These are phyloP conservation scores for Plasmodium sp. DNA, from an alignment of 169 alveolate species.

Conservation along the genomic window DNA sequence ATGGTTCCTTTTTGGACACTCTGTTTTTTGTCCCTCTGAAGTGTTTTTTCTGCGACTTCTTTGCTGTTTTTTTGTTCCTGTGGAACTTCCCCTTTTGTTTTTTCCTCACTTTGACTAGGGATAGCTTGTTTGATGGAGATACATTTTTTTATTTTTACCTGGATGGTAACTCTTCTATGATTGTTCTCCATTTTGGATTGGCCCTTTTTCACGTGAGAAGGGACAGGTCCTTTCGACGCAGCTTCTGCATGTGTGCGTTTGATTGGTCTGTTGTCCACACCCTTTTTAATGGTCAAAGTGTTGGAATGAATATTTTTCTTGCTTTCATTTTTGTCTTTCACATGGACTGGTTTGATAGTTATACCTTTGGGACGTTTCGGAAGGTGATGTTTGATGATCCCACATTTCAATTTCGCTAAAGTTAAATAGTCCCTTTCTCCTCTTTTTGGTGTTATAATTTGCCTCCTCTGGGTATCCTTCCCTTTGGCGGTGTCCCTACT, in stretches of 20 bases:
- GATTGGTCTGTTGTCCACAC: not conserved
- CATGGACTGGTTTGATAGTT: not conserved
- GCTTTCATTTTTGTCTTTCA: not conserved
- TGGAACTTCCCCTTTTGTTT: not conserved
- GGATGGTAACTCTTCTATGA: not conserved
- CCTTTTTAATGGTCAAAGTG: not conserved
- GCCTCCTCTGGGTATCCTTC: not conserved
- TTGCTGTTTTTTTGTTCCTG: not conserved
- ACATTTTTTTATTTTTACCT: not conserved
- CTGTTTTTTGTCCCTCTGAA: not conserved
- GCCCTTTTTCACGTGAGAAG: not conserved
- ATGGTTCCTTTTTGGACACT: not conserved
- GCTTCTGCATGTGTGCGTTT: not conserved
- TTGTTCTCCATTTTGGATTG: not conserved
- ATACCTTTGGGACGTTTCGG: not conserved
- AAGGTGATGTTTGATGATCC: not conserved
- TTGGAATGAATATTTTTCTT: not conserved
- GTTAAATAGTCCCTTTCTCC: not conserved
- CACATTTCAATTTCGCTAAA: not conserved
- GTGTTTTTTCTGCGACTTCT: not conserved
- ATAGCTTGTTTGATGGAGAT: not conserved
- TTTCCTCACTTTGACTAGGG: not conserved
- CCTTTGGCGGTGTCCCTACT: not conserved
- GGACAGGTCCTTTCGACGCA: not conserved
- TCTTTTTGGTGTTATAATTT: not conserved